Base-by-base conservation (phyloP, 805 yeast species). In the Citeromyces matritensis region DNA sequence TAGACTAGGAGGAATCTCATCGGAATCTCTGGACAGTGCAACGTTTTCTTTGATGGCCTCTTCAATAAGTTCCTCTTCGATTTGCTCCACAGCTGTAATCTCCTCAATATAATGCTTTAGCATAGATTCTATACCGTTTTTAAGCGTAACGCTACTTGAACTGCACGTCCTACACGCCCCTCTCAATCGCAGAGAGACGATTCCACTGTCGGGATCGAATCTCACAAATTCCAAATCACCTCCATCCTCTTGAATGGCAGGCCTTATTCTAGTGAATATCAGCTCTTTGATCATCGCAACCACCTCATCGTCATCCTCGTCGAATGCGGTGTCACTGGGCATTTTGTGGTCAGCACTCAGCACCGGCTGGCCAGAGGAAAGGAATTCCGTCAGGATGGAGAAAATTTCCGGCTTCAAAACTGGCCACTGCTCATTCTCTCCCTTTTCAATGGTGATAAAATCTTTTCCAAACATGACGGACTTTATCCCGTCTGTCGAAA, bases 241-340 rank as follows among this genome's bases (percentile, higher is more conserved):
- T 39, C 99, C 99, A 47, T 91, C 99, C 46, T 91, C 99, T 57
- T 85, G 94, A 35, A 91, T 85, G 1, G 97, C 95, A 1, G 99
- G 99, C 47, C 95, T 75, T 32, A 91, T 86, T 49, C 96, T 73
- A 2, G 98, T 91, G 37, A 81, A 93, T 35, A 93, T 77, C 35
- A 91, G 64, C 48, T 91, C 97, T 43, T 84, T 81, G 45, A 91
- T 84, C 79, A 86, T 79, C 21, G 81, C 73, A 28, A 84, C 79
- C 2, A 84, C 70, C 54, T 88, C 97, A 33, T 68, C 63, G 35
- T 79, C 85, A 31, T 74, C 82, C 4, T 65, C 69, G 27, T 59
- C 60, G 9, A 53, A 49, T 2, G 45, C 49, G 8, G 53, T 42
- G 21, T 45, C 44, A 0, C 44, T 35, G 4, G 47, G 27, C 37